These are phyloP conservation scores for Rhizopogon salebrosus DNA, from an alignment of 768 basidiomycete genomes.

Conservation along the genomic window DNA sequence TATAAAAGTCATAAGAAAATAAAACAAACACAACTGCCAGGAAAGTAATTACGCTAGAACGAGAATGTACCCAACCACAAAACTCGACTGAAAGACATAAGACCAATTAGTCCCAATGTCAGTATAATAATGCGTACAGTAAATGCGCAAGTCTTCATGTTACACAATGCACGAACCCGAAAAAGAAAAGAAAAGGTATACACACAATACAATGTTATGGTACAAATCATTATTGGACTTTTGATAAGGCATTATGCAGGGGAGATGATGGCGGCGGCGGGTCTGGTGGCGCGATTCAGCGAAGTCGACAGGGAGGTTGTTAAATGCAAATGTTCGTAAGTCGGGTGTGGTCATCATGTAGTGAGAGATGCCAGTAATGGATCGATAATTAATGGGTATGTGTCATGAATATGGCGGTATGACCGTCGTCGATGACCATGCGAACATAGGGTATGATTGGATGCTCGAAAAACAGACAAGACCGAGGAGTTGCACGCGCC, in stretches of 20 bases:
- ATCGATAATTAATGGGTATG: slow-evolving; percentile 33
- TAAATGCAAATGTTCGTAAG: slow-evolving; percentile 22
- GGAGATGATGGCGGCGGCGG: slow-evolving; percentile 12
- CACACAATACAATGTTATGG: slow-evolving; percentile 30
- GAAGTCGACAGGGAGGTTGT: slow-evolving; percentile 23
- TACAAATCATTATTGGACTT: slow-evolving; percentile 22
- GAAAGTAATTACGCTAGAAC: slow-evolving; percentile 28
- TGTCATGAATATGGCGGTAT: slow-evolving; percentile 26
- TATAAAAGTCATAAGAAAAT: slow-evolving; percentile 21
- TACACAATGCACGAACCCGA: slow-evolving; percentile 28
- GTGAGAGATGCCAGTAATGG: slow-evolving; percentile 14
- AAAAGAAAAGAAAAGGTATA: slow-evolving; percentile 13
- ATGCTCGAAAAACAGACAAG: slow-evolving; percentile 10
- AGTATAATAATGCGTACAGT: slow-evolving; percentile 29
- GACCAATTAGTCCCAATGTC: slow-evolving; percentile 27
- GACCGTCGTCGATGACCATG: slow-evolving; percentile 21
- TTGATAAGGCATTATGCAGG: slow-evolving; percentile 16
- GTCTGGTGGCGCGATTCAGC: slow-evolving; percentile 24
- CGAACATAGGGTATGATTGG: slow-evolving; percentile 25
- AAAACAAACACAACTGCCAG: slow-evolving; percentile 14
- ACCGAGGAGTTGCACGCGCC: slow-evolving; percentile 5
- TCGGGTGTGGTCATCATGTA: slow-evolving; percentile 18
- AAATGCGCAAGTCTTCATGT: slow-evolving; percentile 26
- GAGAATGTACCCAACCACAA: slow-evolving; percentile 23
- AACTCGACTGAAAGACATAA: slow-evolving; percentile 21